Evolutionary conservation across 2,329 filamentous ascomycete genomes (phyloP).

Genomic region (Byssochlamys sp.): DNA sequence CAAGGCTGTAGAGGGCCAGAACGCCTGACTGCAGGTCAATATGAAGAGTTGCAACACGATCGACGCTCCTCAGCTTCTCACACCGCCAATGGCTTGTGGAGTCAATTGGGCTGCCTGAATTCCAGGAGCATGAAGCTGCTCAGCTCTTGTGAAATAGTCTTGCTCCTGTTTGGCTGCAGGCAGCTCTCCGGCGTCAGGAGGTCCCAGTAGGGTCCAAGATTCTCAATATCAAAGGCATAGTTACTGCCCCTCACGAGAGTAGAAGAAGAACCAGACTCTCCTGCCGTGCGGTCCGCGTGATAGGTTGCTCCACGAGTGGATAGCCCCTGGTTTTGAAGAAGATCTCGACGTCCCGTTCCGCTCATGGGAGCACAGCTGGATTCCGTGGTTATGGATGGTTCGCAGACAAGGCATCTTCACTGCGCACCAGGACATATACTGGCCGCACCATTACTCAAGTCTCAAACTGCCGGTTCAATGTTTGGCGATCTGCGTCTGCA

Average conservation of each 20-base stretch:
- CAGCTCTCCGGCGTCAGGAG: too few species aligned
- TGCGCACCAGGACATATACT: neutral
- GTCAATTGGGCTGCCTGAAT: neutral
- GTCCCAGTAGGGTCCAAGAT: neutral
- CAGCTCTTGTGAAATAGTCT: neutral
- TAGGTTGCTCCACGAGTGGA: neutral
- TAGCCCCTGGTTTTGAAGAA: neutral
- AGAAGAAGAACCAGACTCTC: too few species aligned
- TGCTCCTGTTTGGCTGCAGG: neutral
- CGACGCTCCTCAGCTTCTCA: neutral
- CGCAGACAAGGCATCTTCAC: neutral
- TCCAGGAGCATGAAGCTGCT: neutral
- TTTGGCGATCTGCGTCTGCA: neutral
- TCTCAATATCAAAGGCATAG: neutral
- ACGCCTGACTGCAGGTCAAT: neutral
- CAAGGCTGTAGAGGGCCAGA: neutral
- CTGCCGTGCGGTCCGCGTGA: neutral
- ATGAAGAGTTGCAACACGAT: neutral
- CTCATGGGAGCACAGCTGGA: neutral
- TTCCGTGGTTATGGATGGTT: neutral
- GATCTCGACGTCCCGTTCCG: neutral
- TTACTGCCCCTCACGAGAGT: neutral
- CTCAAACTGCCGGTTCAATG: neutral
- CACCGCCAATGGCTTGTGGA: neutral
- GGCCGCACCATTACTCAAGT: neutral